A percentile compares a stretch with the other conserved stretches of the same genome.
Conservation (phyloP, 2,329 filamentous ascomycete genomes). For the Neonectria ditissima region DNA sequence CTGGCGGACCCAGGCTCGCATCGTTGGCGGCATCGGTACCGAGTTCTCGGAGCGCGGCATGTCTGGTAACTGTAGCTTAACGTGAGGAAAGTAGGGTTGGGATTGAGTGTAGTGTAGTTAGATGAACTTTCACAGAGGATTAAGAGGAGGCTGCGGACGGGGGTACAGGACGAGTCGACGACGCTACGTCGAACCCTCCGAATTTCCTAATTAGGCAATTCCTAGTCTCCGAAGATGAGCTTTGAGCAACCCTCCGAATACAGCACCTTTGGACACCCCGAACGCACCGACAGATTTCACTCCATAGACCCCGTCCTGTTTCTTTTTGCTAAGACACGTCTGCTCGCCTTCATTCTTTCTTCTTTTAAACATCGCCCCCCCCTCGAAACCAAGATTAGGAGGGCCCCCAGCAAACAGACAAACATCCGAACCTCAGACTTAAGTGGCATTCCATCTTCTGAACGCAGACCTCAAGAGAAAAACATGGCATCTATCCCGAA, state of each 20-base stretch:
- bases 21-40: constrained; percentile 6
- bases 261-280: background rate
- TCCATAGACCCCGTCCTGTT: constrained; percentile 1
- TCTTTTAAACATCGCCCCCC: background rate
- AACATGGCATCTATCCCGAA: background rate
- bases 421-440: constrained; percentile 7
- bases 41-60: background rate
- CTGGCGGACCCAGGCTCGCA: constrained; percentile 12
- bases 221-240: constrained; percentile 7
- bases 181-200: constrained; percentile 20
- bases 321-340: constrained; percentile 1
- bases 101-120: background rate
- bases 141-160: background rate
- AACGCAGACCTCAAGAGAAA: constrained; percentile 2
- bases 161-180: constrained; percentile 1
- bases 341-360: constrained; percentile 1
- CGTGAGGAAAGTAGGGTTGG: background rate
- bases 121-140: background rate
- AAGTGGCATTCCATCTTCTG: constrained; percentile 2
- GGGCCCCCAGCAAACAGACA: background rate
- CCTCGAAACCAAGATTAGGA: constrained; percentile 7
- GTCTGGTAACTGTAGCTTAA: background rate
- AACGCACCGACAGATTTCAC: constrained; percentile 2
- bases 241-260: constrained; percentile 7
- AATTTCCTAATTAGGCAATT: constrained; percentile 28